Percentiles rank a stretch among this genome's conserved stretches.
phyloP scores from a whole-genome alignment of 257 asterid genomes.

The Solanum rostratum region DNA sequence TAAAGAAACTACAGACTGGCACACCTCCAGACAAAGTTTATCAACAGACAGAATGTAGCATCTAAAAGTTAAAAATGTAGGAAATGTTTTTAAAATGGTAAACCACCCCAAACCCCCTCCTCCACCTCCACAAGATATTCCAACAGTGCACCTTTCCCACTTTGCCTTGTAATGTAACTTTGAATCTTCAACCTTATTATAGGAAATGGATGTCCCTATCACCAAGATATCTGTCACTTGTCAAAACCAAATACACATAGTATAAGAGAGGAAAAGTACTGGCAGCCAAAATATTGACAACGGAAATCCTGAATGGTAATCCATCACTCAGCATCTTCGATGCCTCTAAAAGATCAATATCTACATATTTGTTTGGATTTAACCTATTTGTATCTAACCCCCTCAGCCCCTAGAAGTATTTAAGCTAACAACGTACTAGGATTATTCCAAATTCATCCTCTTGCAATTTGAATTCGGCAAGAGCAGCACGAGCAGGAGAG shows the following conservation, averaged over 20 bases:
- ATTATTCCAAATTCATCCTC: not conserved
- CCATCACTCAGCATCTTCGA: not conserved
- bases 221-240: not conserved
- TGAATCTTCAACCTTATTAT: not conserved
- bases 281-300: not conserved
- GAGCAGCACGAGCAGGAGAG: not conserved
- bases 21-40: not conserved
- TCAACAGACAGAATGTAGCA: not conserved
- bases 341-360: not conserved
- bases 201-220: not conserved
- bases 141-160: not conserved
- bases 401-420: not conserved
- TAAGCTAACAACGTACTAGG: not conserved
- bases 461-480: not conserved
- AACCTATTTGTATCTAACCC: not conserved
- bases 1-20: not conserved
- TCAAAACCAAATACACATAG: not conserved
- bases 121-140: not conserved
- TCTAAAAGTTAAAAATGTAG: not conserved
- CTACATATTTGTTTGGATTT: not conserved
- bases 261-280: not conserved
- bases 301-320: not conserved
- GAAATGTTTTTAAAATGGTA: not conserved
- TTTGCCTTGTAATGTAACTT: not conserved
- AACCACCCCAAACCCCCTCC: not conserved